These are phyloP conservation scores for Exophiala sideris DNA, from an alignment of 2,329 filamentous ascomycete species.

Conservation along the genomic window DNA sequence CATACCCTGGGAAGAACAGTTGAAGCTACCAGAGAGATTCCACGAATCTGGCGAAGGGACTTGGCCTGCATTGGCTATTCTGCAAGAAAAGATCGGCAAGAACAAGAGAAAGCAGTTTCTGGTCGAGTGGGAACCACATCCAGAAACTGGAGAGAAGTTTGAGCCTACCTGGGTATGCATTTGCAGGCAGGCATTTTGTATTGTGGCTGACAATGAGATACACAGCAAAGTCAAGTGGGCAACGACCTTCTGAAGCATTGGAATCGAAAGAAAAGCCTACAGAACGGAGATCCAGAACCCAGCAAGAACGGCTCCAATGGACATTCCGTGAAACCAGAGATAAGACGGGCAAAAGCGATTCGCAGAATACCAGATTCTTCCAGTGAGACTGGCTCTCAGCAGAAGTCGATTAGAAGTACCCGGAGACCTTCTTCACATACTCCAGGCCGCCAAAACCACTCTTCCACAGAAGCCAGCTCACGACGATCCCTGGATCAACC, in stretches of 20 bases:
- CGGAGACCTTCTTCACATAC: neutral
- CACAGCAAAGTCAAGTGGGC: neutral
- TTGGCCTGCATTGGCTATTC: constrained; percentile 20
- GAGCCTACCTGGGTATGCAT: constrained; percentile 25
- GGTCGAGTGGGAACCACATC: constrained; percentile 25
- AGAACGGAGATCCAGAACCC: neutral
- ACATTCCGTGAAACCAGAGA: constrained; percentile 14
- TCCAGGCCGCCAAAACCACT: neutral
- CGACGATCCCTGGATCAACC: neutral
- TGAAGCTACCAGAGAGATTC: constrained; percentile 9
- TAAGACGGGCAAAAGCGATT: neutral
- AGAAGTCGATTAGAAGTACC: neutral
- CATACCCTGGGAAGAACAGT: constrained; percentile 21
- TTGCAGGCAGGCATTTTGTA: no score
- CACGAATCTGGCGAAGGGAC: constrained; percentile 6
- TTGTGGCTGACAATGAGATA: no score
- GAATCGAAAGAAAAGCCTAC: constrained; percentile 4
- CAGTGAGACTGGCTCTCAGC: neutral
- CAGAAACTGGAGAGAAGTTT: constrained; percentile 20
- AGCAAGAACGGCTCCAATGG: neutral
- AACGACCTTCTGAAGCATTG: constrained; percentile 1
- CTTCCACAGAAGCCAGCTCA: neutral
- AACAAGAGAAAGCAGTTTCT: constrained; percentile 20
- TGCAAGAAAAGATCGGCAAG: constrained; percentile 37
- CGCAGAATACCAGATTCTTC: constrained; percentile 17